A percentile compares a stretch with the other conserved stretches of the same genome.
These are phyloP conservation scores for Cladobotryum protrusum DNA, from an alignment of 2,329 filamentous ascomycete species.

Conservation along the genomic window DNA sequence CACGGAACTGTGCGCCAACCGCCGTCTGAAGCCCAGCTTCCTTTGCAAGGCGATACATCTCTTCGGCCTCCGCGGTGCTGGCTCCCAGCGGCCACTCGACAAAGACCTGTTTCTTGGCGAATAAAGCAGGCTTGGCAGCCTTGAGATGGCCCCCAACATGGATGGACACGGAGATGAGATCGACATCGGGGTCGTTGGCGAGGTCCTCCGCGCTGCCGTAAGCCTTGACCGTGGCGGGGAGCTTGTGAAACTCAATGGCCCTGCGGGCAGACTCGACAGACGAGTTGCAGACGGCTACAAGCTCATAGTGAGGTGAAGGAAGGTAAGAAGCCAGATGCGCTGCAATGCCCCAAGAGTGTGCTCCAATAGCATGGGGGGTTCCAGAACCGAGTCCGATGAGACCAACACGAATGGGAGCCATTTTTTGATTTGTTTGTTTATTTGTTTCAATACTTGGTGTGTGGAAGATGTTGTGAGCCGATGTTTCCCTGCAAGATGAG, in stretches of 20 bases:
- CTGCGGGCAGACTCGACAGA: slow-evolving; percentile 34
- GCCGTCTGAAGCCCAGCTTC: slow-evolving; percentile 30
- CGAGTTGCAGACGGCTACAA: slow-evolving; percentile 46
- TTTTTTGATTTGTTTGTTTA: neutral
- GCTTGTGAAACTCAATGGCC: slow-evolving; percentile 35
- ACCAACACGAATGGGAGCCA: slow-evolving; percentile 17
- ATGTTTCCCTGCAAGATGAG: too few relatives aligned
- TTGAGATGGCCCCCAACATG: slow-evolving; percentile 42
- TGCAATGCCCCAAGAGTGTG: slow-evolving; percentile 41
- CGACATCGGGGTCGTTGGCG: slow-evolving; percentile 40
- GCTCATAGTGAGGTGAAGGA: slow-evolving; percentile 33
- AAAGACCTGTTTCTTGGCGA: slow-evolving; percentile 43
- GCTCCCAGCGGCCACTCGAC: slow-evolving; percentile 50
- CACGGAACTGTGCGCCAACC: slow-evolving; percentile 42
- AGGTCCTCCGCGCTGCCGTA: slow-evolving; percentile 42
- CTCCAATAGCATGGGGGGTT: neutral
- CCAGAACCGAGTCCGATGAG: slow-evolving; percentile 16
- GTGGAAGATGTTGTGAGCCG: too few relatives aligned
- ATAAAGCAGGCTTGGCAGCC: slow-evolving; percentile 25
- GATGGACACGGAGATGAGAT: slow-evolving; percentile 46
- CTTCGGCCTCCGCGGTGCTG: slow-evolving; percentile 30
- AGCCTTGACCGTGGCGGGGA: slow-evolving; percentile 32
- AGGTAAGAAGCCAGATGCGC: slow-evolving; percentile 43
- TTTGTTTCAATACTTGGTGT: too few relatives aligned
- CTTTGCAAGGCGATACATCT: slow-evolving; percentile 31